These are phyloP conservation scores for Circinella minor DNA, from an alignment of 371 early-diverging fungal genomes.

Conservation along the genomic window DNA sequence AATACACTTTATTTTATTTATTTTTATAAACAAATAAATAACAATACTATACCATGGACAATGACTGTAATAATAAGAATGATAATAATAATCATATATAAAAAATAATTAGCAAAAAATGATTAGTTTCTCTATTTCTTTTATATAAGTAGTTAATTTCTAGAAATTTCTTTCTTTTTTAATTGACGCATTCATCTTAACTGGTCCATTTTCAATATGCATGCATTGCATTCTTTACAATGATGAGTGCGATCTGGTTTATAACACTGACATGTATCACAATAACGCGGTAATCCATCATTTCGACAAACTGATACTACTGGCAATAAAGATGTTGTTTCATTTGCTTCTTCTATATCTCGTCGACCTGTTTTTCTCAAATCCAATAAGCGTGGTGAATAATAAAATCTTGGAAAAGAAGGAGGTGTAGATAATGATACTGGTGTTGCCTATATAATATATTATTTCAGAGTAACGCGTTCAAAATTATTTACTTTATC, in stretches of 20 bases:
- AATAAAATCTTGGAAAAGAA: neutral
- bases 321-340: constrained; percentile 1
- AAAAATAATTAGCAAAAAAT: neutral
- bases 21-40: no score
- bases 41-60: constrained; percentile 55
- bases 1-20: no score
- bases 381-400: constrained; percentile 5
- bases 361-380: neutral
- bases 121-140: no score
- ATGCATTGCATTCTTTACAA: constrained; percentile 66
- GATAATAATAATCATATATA: no score
- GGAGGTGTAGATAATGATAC: constrained; percentile 2
- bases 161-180: no score
- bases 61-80: constrained; percentile 50
- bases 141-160: no score
- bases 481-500: neutral
- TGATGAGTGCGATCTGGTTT: constrained; percentile 71
- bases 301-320: constrained; percentile 28
- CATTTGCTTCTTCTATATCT: constrained; percentile 3
- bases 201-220: constrained; percentile 72
- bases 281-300: constrained; percentile 60
- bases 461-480: neutral
- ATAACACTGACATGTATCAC: constrained; percentile 56
- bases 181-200: constrained; percentile 26
- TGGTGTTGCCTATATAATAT: neutral